phyloP scores from a whole-genome alignment of 2,329 filamentous ascomycete genomes.

The Cucurbitaria berberidis region DNA sequence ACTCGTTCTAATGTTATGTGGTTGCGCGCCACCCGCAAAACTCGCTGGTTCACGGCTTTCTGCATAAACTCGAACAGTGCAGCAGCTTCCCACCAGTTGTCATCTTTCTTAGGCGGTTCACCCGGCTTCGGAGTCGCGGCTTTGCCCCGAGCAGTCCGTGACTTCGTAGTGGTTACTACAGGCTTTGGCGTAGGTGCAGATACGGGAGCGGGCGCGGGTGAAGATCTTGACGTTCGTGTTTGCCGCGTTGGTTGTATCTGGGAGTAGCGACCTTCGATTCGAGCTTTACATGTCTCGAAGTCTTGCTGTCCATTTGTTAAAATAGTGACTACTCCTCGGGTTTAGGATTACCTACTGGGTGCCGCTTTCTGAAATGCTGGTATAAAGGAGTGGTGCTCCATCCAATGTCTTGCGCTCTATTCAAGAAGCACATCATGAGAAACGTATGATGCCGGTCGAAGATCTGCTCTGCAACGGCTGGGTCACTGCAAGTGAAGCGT shows the following conservation, averaged over 20 bases:
- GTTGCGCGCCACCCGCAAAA: conserved; percentile 34
- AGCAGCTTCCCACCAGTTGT: conserved; percentile 49
- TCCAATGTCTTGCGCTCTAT: conserved; percentile 51
- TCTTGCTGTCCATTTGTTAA: conserved; percentile 31
- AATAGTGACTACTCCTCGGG: not conserved
- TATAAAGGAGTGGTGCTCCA: conserved; percentile 55
- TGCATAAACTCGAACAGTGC: conserved; percentile 50
- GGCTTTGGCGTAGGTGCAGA: conserved; percentile 5
- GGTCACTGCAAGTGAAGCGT: conserved; percentile 32
- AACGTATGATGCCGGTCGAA: conserved; percentile 51
- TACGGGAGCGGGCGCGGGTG: conserved; percentile 11
- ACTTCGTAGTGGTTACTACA: conserved; percentile 7
- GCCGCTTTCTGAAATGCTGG: conserved; percentile 48
- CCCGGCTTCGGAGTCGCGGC: conserved; percentile 9
- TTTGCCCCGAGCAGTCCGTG: conserved; percentile 10
- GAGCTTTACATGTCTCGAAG: conserved; percentile 40
- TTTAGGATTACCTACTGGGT: conserved; percentile 35
- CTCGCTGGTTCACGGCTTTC: conserved; percentile 44
- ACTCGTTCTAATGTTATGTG: conserved; percentile 43
- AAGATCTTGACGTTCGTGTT: conserved; percentile 13
- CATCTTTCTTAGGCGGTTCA: conserved; percentile 43
- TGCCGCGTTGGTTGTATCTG: conserved; percentile 18
- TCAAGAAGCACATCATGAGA: conserved; percentile 54
- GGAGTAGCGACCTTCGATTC: conserved; percentile 36
- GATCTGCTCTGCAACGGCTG: conserved; percentile 31